These are phyloP conservation scores for Raffaelea ambrosiae DNA, from an alignment of 2,329 filamentous ascomycete species.

Conservation along the genomic window DNA sequence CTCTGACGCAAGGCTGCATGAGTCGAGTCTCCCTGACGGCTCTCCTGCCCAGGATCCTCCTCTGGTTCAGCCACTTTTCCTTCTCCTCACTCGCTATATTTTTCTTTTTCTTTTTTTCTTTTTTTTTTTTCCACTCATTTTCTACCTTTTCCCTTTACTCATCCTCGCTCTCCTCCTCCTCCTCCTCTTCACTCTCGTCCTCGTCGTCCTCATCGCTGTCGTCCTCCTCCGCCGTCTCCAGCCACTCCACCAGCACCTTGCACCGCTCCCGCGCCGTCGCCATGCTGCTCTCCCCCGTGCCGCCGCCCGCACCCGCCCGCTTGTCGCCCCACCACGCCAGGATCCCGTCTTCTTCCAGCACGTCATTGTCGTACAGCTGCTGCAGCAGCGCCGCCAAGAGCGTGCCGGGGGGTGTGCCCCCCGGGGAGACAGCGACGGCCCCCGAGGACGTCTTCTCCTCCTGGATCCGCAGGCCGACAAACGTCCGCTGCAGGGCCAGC, in stretches of 20 bases:
- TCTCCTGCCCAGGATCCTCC: no score
- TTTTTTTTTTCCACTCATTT: not conserved
- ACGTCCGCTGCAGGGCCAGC: constrained; percentile 71
- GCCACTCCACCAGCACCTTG: constrained; percentile 71
- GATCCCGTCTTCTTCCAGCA: constrained; percentile 83
- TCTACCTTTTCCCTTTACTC: not conserved
- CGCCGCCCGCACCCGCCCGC: constrained; percentile 55
- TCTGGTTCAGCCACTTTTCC: not conserved
- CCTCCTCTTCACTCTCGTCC: constrained; percentile 22
- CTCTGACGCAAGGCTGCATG: no score
- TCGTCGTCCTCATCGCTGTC: constrained; percentile 58
- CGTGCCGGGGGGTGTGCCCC: constrained; percentile 38
- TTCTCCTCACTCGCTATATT: not conserved
- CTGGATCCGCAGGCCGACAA: constrained; percentile 42
- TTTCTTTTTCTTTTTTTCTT: no score
- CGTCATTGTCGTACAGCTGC: constrained; percentile 75
- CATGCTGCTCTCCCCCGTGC: constrained; percentile 39
- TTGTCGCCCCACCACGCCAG: constrained; percentile 80
- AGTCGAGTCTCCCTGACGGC: no score
- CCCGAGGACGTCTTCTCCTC: not conserved
- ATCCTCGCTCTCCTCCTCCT: constrained; percentile 1
- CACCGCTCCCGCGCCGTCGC: constrained; percentile 63
- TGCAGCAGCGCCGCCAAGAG: constrained; percentile 74
- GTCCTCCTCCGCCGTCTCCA: constrained; percentile 67
- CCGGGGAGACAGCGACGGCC: not conserved